Percentiles rank a stretch among this genome's conserved stretches.
Conservation (phyloP, 352 stramenopile species). For the Pythium aphanidermatum region DNA sequence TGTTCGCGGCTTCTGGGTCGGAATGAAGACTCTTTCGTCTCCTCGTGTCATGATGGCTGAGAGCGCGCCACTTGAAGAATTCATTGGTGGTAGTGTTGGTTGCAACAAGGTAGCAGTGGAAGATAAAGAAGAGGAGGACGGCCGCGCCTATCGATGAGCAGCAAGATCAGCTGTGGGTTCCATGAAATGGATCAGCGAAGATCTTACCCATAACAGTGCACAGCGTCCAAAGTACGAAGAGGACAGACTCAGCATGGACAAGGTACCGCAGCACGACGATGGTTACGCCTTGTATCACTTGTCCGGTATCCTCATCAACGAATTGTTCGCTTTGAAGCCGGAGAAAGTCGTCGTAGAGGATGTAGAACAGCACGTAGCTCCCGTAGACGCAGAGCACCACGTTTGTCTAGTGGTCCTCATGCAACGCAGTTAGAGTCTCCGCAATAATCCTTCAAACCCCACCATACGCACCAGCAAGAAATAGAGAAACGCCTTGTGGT, state of each 20-base stretch:
- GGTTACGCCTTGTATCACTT: constrained; percentile 30
- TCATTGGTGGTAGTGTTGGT: constrained; percentile 66
- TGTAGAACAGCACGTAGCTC: constrained; percentile 37
- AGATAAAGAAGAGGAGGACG: constrained; percentile 38
- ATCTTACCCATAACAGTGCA: constrained; percentile 44
- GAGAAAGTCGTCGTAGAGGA: constrained; percentile 38
- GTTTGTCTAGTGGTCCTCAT: constrained; percentile 46
- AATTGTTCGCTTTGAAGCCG: constrained; percentile 35
- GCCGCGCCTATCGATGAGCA: constrained; percentile 23
- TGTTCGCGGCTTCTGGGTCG: not conserved
- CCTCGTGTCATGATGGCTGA: constrained; percentile 2
- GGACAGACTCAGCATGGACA: constrained; percentile 32
- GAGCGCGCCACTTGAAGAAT: constrained; percentile 55
- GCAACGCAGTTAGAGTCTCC: not conserved
- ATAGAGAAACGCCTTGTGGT: constrained; percentile 45
- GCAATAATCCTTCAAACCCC: not conserved
- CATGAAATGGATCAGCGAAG: not conserved
- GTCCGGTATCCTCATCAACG: constrained; percentile 28
- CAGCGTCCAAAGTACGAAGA: constrained; percentile 37
- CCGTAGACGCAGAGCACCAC: constrained; percentile 43
- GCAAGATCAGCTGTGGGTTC: not conserved
- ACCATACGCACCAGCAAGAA: constrained; percentile 37
- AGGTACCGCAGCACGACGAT: constrained; percentile 45
- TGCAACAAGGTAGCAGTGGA: constrained; percentile 48
- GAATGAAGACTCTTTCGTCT: not conserved